phyloP scores from a whole-genome alignment of 2,329 filamentous ascomycete genomes.

The Arthroderma uncinatum region DNA sequence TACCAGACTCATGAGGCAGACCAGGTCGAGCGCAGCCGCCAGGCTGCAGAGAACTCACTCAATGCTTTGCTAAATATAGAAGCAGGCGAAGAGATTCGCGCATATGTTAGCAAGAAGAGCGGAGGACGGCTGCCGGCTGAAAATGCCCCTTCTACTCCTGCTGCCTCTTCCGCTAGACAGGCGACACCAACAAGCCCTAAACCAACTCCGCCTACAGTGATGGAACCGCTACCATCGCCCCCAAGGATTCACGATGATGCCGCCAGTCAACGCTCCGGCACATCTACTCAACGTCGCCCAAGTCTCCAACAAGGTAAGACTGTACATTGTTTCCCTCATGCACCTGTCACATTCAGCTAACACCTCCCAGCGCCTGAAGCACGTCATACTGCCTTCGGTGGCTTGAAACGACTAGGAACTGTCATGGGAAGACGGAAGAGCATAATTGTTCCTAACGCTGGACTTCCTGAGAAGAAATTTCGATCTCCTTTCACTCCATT shows the following conservation, averaged over 20 bases:
- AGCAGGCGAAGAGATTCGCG: conserved; percentile 70
- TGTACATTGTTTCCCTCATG: neutral
- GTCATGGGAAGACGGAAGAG: conserved; percentile 40
- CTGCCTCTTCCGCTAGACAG: conserved; percentile 15
- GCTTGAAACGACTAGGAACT: conserved; percentile 37
- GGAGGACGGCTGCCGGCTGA: conserved; percentile 26
- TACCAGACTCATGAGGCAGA: conserved; percentile 89
- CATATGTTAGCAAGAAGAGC: conserved; percentile 31
- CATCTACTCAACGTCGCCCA: conserved; percentile 32
- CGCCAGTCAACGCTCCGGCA: conserved; percentile 44
- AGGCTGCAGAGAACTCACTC: conserved; percentile 66
- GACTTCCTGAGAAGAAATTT: conserved; percentile 32
- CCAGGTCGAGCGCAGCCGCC: conserved; percentile 63
- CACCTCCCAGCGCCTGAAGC: conserved; percentile 26
- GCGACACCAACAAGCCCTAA: conserved; percentile 12
- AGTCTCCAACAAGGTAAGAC: conserved; percentile 26
- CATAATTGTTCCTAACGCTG: conserved; percentile 20
- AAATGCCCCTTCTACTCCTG: conserved; percentile 18
- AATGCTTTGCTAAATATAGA: conserved; percentile 76
- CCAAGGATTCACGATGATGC: conserved; percentile 41
- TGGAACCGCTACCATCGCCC: conserved; percentile 29
- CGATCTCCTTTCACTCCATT: conserved; percentile 30
- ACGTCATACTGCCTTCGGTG: conserved; percentile 33
- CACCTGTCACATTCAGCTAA: conserved; percentile 2
- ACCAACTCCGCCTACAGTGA: conserved; percentile 12